phyloP scores from a whole-genome alignment of 2,329 filamentous ascomycete genomes.

The Exophiala alcalophila region DNA sequence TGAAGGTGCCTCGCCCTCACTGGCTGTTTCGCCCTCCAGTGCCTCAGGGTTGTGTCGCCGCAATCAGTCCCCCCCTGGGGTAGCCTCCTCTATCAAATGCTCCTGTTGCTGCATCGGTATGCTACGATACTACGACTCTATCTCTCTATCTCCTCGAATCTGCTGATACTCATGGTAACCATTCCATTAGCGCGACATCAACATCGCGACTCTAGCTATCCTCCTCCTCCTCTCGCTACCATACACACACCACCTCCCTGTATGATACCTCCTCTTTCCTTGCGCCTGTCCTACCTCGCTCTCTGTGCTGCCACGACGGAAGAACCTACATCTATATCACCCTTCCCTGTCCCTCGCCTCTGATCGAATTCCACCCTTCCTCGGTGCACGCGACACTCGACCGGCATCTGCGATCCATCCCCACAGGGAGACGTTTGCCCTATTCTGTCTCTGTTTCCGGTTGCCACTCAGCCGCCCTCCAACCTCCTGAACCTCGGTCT shows the following conservation, averaged over 20 bases:
- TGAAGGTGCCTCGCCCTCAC: no score
- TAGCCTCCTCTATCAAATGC: slow-evolving; percentile 19
- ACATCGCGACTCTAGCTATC: slow-evolving; percentile 11
- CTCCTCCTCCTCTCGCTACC: slow-evolving; percentile 2
- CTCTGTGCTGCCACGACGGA: no score
- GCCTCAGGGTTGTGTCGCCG: no score
- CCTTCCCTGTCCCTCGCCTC: slow-evolving; percentile 2
- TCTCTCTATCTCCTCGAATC: slow-evolving; percentile 19
- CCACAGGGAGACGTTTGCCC: no score
- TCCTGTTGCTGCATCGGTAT: slow-evolving; percentile 19
- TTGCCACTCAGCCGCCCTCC: slow-evolving; percentile 7
- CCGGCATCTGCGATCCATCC: no score
- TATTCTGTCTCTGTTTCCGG: no score
- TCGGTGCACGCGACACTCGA: slow-evolving; percentile 21
- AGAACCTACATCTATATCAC: slow-evolving; percentile 12
- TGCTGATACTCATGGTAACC: slow-evolving; percentile 25
- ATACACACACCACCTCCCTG: not conserved
- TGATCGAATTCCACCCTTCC: slow-evolving; percentile 3
- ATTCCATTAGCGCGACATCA: slow-evolving; percentile 14
- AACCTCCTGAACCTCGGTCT: slow-evolving; percentile 11
- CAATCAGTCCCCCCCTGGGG: no score
- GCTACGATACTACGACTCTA: slow-evolving; percentile 26
- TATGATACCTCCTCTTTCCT: slow-evolving; percentile 2
- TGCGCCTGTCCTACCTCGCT: not conserved
- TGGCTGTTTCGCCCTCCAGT: no score